Percentiles rank a stretch among this genome's conserved stretches.
phyloP scores from a whole-genome alignment of 73 alveolate genomes.

The Tetrahymena malaccensis region DNA sequence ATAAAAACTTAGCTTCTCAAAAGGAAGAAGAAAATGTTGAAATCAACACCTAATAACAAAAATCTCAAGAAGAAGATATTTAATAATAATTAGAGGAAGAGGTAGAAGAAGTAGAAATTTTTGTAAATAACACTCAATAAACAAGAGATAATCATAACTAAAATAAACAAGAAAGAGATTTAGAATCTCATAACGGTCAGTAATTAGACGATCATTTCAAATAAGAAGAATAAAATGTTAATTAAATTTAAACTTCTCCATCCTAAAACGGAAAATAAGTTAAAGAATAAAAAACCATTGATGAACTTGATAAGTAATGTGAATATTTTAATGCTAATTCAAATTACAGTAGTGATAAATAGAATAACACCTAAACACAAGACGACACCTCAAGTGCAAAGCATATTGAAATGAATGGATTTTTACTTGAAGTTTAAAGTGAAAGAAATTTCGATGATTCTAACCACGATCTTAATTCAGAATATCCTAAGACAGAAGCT shows the following conservation, averaged over 20 bases:
- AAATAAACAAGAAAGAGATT: neutral
- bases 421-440: neutral
- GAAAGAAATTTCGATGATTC: neutral
- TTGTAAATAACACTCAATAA: neutral
- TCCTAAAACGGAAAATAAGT: neutral
- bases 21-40: neutral
- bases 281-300: neutral
- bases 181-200: neutral
- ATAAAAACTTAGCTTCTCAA: neutral
- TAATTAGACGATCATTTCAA: neutral
- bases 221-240: neutral
- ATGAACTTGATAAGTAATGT: neutral
- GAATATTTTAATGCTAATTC: neutral
- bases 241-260: neutral
- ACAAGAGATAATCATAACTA: neutral
- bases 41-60: neutral
- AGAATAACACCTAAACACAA: neutral
- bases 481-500: neutral
- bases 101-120: neutral
- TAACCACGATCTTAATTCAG: neutral
- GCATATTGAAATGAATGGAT: neutral
- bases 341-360: neutral
- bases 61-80: neutral
- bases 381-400: neutral
- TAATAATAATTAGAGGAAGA: neutral